phyloP scores from a whole-genome alignment of 2,329 filamentous ascomycete species.

The Harringtonia aguacate region DNA sequence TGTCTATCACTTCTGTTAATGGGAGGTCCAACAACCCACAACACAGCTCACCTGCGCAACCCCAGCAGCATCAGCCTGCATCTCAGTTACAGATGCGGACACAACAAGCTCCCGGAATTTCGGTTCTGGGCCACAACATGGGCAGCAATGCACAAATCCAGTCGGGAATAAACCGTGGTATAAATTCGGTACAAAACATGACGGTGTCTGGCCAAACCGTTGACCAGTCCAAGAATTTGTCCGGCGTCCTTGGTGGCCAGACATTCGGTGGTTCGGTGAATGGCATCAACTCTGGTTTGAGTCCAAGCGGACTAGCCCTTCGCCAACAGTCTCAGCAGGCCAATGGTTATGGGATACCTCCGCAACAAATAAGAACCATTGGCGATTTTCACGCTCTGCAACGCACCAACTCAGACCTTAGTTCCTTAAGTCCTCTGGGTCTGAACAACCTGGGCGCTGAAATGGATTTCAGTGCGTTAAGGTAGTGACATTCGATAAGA shows the following conservation, averaged over 20 bases:
- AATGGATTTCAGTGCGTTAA: slow-evolving; percentile 27
- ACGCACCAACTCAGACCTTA: slow-evolving; percentile 30
- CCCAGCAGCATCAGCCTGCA: neutral
- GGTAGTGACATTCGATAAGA: too few species aligned
- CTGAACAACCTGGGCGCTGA: slow-evolving; percentile 26
- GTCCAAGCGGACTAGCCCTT: slow-evolving; percentile 17
- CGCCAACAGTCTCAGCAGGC: slow-evolving; percentile 25
- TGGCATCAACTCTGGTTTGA: slow-evolving; percentile 8
- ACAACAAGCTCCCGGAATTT: neutral
- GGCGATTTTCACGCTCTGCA: slow-evolving; percentile 40
- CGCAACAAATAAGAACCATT: slow-evolving; percentile 30
- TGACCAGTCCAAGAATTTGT: slow-evolving; percentile 3
- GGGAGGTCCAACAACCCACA: neutral
- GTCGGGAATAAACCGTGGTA: slow-evolving; percentile 6
- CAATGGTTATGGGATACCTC: slow-evolving; percentile 27
- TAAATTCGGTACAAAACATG: slow-evolving; percentile 5
- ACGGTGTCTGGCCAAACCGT: neutral
- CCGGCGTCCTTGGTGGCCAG: slow-evolving; percentile 2
- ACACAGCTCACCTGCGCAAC: neutral
- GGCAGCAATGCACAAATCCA: slow-evolving; percentile 16
- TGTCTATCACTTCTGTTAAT: neutral
- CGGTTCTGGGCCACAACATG: slow-evolving; percentile 18
- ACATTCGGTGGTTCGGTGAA: slow-evolving; percentile 13
- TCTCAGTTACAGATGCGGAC: slow-evolving; percentile 9
- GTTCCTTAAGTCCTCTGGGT: slow-evolving; percentile 21